Evolutionary conservation across 768 basidiomycete species (phyloP).

Genomic region (Pleurotus platypus): DNA sequence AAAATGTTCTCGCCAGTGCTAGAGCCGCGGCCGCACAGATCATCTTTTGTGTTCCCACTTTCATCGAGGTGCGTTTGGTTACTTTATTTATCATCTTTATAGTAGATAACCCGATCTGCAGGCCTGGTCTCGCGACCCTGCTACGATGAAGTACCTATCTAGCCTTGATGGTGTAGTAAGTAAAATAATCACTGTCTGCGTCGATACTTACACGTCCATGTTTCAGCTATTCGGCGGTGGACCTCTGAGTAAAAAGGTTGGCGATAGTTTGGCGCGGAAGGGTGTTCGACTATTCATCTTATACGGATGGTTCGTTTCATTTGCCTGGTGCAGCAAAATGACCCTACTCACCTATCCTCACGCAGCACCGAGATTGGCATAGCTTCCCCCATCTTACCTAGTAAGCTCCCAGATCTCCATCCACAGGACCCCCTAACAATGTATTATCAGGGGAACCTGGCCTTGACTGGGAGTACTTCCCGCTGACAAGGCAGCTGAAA

Average conservation of each 20-base stretch:
- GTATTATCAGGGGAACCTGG: slow-evolving; percentile 2
- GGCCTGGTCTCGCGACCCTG: slow-evolving; percentile 22
- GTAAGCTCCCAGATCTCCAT: background rate
- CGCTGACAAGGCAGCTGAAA: slow-evolving; percentile 5
- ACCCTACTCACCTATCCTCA: too few relatives aligned
- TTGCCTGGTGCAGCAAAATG: background rate
- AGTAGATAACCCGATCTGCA: background rate
- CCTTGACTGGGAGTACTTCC: slow-evolving; percentile 19
- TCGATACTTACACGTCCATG: background rate
- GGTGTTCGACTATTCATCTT: slow-evolving; percentile 27
- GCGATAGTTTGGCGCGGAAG: slow-evolving; percentile 25
- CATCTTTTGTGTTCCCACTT: slow-evolving; percentile 22
- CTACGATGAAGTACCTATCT: slow-evolving; percentile 15
- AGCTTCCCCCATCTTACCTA: slow-evolving; percentile 14
- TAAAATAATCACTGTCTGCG: background rate
- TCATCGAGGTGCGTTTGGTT: slow-evolving; percentile 23
- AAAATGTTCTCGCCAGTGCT: slow-evolving; percentile 15
- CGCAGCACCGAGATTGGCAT: slow-evolving; percentile 13
- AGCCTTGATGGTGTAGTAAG: slow-evolving; percentile 2
- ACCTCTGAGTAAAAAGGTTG: slow-evolving; percentile 28
- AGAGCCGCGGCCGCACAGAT: slow-evolving; percentile 17
- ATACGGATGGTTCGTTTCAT: slow-evolving; percentile 28
- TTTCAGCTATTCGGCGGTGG: slow-evolving; percentile 32
- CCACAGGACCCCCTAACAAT: background rate
- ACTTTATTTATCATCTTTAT: background rate